A percentile compares a stretch with the other conserved stretches of the same genome.
Evolutionary conservation across 805 yeast genomes (phyloP).

Genomic region (Candida odintsovae): DNA sequence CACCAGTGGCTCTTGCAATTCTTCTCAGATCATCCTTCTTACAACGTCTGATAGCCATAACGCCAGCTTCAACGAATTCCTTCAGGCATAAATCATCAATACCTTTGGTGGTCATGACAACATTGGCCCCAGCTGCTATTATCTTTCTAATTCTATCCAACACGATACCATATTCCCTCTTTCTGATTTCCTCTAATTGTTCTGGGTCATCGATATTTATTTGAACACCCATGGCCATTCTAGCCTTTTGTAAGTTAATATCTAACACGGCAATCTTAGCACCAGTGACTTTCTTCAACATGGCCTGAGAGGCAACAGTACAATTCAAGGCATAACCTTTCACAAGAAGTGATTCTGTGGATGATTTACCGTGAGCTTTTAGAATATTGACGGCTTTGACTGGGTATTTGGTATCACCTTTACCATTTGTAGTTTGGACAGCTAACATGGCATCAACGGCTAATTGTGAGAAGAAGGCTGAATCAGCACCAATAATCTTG

Average conservation of each 20-base stretch:
- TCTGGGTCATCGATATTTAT: slow-evolving; percentile 97
- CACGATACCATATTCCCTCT: slow-evolving; percentile 75
- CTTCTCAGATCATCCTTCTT: slow-evolving; percentile 94
- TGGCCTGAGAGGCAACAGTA: slow-evolving; percentile 96
- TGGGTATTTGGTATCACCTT: slow-evolving; percentile 90
- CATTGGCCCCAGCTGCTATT: slow-evolving; percentile 77
- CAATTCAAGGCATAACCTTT: slow-evolving; percentile 96
- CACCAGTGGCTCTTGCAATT: slow-evolving; percentile 98
- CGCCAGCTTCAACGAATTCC: slow-evolving; percentile 80
- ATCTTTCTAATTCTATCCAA: slow-evolving; percentile 76
- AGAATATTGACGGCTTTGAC: slow-evolving; percentile 94
- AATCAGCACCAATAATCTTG: slow-evolving; percentile 91
- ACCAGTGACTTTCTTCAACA: slow-evolving; percentile 61
- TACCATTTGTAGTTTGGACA: slow-evolving; percentile 81
- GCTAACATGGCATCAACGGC: slow-evolving; percentile 95
- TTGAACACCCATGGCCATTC: slow-evolving; percentile 98
- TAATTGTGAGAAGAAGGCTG: slow-evolving; percentile 82
- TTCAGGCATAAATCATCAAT: slow-evolving; percentile 98
- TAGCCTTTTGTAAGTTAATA: slow-evolving; percentile 89
- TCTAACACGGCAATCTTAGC: slow-evolving; percentile 90
- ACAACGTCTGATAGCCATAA: slow-evolving; percentile 92
- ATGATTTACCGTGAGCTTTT: slow-evolving; percentile 94
- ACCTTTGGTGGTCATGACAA: slow-evolving; percentile 92
- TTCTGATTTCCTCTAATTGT: slow-evolving; percentile 89
- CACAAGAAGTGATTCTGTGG: slow-evolving; percentile 79